Base-by-base conservation (phyloP, 1,284 basidiomycete species). In the Ceratobasidium theobromae region DNA sequence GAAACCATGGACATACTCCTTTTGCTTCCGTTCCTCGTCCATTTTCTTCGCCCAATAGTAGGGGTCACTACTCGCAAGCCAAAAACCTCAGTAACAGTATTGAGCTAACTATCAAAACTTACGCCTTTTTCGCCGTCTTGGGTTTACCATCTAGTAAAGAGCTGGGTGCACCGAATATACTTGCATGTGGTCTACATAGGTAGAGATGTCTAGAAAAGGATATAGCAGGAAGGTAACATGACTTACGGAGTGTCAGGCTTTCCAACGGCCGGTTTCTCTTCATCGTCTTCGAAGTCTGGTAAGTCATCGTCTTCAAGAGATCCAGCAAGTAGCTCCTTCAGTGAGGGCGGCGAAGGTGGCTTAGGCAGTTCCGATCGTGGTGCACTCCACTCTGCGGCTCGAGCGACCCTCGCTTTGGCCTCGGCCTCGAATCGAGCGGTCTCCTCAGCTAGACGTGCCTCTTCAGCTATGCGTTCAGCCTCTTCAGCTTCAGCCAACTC, bases 1-100 rank as follows among this genome's bases (percentile, higher is more conserved):
- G 27, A 48, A n/a, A 23, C 9, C 27, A 21, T 23, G 18, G 18
- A 21, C 54, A 40, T 49, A 62, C 58, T 62, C 58, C 25, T 62
- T 52, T 14, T 49, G 46, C 27, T 52, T 62, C 12, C 58, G 46
- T 33, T 62, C 58, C 18, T 62, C 58, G 14, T 49, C 58, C 8
- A 51, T 33, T 51, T 62, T 62, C 48, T 52, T 62, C 4, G 48
- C 58, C 58, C 58, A 62, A 62, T 62, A 62, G 21, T 40, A 62
- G 9, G 58, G 58, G n/a, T 62, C 58, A 5, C 58, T 62, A 35
- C 49, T 32, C 25, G 18, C 30, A 28, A 35, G 16, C 14, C 23
- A 21, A 48, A 9, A 58, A 21, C 18, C 16, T n/a, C n/a, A n/a
- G n/a, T n/a, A n/a, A n/a, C 32, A 18, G 40, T 25, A 38, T 14